These are phyloP conservation scores for Zygosaccharomyces rouxii DNA, from an alignment of 805 yeast species.

Conservation along the genomic window DNA sequence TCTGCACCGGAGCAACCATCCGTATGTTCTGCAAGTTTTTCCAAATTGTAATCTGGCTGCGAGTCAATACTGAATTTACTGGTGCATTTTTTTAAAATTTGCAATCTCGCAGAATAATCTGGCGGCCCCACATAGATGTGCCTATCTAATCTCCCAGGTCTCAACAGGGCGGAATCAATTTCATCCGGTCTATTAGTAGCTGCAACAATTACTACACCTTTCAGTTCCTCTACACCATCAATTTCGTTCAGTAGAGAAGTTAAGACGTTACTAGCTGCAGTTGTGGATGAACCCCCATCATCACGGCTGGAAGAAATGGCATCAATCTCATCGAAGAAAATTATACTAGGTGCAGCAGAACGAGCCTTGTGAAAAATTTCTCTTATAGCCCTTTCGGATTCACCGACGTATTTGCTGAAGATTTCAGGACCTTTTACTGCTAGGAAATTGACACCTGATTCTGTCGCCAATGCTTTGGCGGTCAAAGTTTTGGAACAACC, in stretches of 20 bases:
- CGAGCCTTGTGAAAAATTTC: slow-evolving; percentile 91
- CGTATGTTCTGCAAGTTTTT: slow-evolving; percentile 54
- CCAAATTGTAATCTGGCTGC: slow-evolving; percentile 44
- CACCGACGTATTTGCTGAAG: slow-evolving; percentile 93
- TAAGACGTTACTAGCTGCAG: slow-evolving; percentile 77
- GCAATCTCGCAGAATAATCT: slow-evolving; percentile 70
- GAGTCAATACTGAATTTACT: slow-evolving; percentile 52
- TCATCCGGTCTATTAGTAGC: slow-evolving; percentile 95
- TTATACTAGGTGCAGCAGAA: slow-evolving; percentile 90
- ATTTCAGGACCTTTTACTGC: slow-evolving; percentile 98
- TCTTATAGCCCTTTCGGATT: slow-evolving; percentile 87
- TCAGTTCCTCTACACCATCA: slow-evolving; percentile 94
- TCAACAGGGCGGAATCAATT: slow-evolving; percentile 84
- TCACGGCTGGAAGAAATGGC: slow-evolving; percentile 81
- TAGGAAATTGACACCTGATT: slow-evolving; percentile 85
- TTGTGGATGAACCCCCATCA: slow-evolving; percentile 54
- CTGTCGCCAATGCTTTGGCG: slow-evolving; percentile 94
- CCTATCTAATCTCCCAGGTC: slow-evolving; percentile 95
- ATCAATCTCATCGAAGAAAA: slow-evolving; percentile 95
- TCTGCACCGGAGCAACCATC: slow-evolving; percentile 98
- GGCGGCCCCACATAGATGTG: slow-evolving; percentile 94
- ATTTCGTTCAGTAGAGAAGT: slow-evolving; percentile 90
- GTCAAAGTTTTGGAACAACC: slow-evolving; percentile 95
- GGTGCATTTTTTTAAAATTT: slow-evolving; percentile 70
- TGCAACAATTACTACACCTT: slow-evolving; percentile 90